phyloP scores from a whole-genome alignment of 805 yeast species.

The Pichia thaimueangensis region DNA sequence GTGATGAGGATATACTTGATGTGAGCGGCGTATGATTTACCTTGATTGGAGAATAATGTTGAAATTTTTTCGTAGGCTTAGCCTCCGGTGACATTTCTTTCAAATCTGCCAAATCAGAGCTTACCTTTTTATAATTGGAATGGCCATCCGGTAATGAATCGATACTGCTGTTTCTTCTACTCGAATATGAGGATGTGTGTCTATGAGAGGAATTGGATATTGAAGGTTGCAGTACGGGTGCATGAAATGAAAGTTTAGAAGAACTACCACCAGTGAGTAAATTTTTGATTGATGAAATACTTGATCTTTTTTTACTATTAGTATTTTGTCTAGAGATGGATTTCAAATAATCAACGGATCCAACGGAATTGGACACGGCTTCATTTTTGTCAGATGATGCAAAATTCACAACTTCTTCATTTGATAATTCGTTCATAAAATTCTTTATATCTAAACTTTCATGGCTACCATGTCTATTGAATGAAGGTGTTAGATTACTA shows the following conservation, averaged over 20 bases:
- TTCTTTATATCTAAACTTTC: slow-evolving; percentile 10
- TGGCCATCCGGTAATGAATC: slow-evolving; percentile 21
- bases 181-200: slow-evolving; percentile 9
- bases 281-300: slow-evolving; percentile 31
- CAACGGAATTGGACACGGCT: slow-evolving; percentile 32
- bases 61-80: slow-evolving; percentile 4
- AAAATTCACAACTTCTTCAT: slow-evolving; percentile 29
- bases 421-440: slow-evolving; percentile 18
- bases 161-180: slow-evolving; percentile 15
- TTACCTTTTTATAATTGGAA: not conserved
- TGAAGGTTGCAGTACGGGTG: slow-evolving; percentile 19
- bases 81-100: slow-evolving; percentile 17
- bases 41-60: no score
- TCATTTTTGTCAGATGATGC: slow-evolving; percentile 19
- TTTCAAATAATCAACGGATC: slow-evolving; percentile 35
- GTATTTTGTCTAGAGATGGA: slow-evolving; percentile 31
- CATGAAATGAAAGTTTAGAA: slow-evolving; percentile 7
- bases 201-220: slow-evolving; percentile 7
- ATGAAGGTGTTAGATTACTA: no score
- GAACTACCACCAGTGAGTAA: slow-evolving; percentile 30
- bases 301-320: slow-evolving; percentile 26
- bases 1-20: no score
- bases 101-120: slow-evolving; percentile 9
- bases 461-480: slow-evolving; percentile 6
- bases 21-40: no score